Base-by-base conservation (phyloP, 495 filamentous ascomycete genomes). In the Hypomontagnella monticulosa region DNA sequence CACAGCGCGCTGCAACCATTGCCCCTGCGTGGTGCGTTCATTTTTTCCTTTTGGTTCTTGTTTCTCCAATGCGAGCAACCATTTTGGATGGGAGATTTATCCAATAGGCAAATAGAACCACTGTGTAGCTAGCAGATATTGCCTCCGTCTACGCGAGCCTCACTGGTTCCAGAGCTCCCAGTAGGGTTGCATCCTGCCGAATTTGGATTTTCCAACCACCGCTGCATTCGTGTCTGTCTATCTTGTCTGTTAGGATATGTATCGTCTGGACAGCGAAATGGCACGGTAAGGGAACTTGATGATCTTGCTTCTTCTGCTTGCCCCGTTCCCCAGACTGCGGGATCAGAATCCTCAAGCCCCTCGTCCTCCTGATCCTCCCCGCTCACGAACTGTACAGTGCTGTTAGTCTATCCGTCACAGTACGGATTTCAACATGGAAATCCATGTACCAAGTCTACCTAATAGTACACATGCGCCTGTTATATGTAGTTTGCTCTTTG, bases 1-100 rank as follows among this genome's bases (percentile, higher is more conserved):
- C 30, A 30, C 8, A 38, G 48, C 15, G 27, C 53, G 43, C 12
- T 66, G n/a, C 46, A 67, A 56, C 51, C 27, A 57, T 46, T 42
- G 20, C 64, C 64, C 64, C 64, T 67, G 57, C 57, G 30, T 67
- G 15, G 15, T 62, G 46, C 64, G 47, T 61, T 61, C 16, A 41
- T 50, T 56, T 48, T 15, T 20, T n/a, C 38, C 37, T 15, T 15
- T 14, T 34, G 55, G 34, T 57, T 47, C 33, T 49, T 38, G 18
- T 46, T 18, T 43, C 16, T 38, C 4, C 5, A 44, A 47, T 63
- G 50, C 37, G 43, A 34, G 19, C 3, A 18, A 47, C 33, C 14
- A 20, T 51, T 60, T 37, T 36, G 10, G 51, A 43, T 46, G 18
- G 37, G 33, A 37, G 8, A 20, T 32, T 36, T 30, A 50, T 52